Conservation (phyloP, 345 rosid genomes). For the Streptanthus diversifolius region DNA sequence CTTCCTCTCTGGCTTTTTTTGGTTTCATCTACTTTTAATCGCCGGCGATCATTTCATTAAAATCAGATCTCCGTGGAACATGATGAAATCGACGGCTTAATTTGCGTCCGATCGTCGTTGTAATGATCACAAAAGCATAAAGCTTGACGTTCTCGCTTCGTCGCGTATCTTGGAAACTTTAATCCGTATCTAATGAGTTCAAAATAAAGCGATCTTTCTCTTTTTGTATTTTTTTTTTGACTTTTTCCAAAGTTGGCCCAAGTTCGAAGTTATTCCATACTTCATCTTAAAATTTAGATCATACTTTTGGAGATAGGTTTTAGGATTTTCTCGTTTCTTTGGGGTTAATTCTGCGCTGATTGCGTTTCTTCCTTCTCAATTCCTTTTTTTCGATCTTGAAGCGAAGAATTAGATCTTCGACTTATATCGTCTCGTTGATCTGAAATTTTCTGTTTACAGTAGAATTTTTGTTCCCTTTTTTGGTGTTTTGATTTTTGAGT, state of each 20-base stretch:
- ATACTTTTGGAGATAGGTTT: slow-evolving; percentile 23
- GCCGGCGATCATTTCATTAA: background rate
- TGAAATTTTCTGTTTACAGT: background rate
- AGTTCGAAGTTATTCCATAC: slow-evolving; percentile 64
- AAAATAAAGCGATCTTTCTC: slow-evolving; percentile 36
- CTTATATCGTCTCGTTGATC: background rate
- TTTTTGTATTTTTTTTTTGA: background rate
- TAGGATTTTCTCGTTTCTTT: slow-evolving; percentile 1
- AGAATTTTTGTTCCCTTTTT: background rate
- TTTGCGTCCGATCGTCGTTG: slow-evolving; percentile 7
- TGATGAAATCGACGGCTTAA: slow-evolving; percentile 10
- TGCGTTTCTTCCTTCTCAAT: background rate
- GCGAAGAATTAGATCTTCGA: background rate
- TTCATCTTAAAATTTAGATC: slow-evolving; percentile 39
- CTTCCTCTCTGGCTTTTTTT: background rate
- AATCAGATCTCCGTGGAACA: background rate
- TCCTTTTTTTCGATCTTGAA: slow-evolving; percentile 15
- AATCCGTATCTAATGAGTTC: slow-evolving; percentile 32
- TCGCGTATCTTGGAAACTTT: slow-evolving; percentile 50
- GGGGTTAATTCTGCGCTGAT: slow-evolving; percentile 3
- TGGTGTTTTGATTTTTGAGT: background rate
- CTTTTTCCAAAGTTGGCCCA: slow-evolving; percentile 30
- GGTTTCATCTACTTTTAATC: background rate
- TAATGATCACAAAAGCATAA: slow-evolving; percentile 9
- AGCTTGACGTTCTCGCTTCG: slow-evolving; percentile 36